A percentile compares a stretch with the other conserved stretches of the same genome.
Evolutionary conservation across 768 basidiomycete species (phyloP).

Genomic region (Cystoderma amianthinum): DNA sequence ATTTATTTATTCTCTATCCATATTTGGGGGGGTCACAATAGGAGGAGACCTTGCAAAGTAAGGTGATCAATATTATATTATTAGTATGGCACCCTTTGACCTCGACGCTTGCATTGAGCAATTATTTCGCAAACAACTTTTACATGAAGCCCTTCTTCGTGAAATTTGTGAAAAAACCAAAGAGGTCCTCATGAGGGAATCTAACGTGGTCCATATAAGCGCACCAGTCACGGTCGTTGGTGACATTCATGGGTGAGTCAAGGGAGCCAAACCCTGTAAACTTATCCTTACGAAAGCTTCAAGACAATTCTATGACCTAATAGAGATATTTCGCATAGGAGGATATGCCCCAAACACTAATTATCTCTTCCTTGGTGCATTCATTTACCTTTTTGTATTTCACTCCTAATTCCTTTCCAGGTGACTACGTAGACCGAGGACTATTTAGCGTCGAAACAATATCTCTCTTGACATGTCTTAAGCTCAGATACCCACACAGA

Average conservation of each 20-base stretch:
- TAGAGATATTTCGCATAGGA: constrained; percentile 98
- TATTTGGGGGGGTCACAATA: too few relatives aligned
- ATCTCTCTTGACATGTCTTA: constrained; percentile 92
- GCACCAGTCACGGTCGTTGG: constrained; percentile 98
- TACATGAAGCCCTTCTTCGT: constrained; percentile 89
- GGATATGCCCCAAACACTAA: constrained; percentile 96
- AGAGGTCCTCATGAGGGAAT: constrained; percentile 98
- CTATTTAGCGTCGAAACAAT: constrained; percentile 99
- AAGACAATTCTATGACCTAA: constrained; percentile 99
- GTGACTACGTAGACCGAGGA: constrained; percentile 97
- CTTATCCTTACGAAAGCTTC: constrained; percentile 27
- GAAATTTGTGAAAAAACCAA: constrained; percentile 99
- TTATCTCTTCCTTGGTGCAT: constrained; percentile 89
- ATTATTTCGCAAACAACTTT: constrained; percentile 83
- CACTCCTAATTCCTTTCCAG: constrained; percentile 32
- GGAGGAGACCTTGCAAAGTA: too few relatives aligned
- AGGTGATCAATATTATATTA: too few relatives aligned
- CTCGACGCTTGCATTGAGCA: constrained; percentile 95
- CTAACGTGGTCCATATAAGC: constrained; percentile 95
- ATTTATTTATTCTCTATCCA: too few relatives aligned
- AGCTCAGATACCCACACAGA: constrained; percentile 93
- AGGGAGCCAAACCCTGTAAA: constrained; percentile 5
- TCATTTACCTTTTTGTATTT: too few relatives aligned
- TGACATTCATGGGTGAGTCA: constrained; percentile 94
- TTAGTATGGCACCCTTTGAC: constrained; percentile 82